These are phyloP conservation scores for Poa pratensis DNA, from an alignment of 176 grass and related monocot species.

Conservation along the genomic window DNA sequence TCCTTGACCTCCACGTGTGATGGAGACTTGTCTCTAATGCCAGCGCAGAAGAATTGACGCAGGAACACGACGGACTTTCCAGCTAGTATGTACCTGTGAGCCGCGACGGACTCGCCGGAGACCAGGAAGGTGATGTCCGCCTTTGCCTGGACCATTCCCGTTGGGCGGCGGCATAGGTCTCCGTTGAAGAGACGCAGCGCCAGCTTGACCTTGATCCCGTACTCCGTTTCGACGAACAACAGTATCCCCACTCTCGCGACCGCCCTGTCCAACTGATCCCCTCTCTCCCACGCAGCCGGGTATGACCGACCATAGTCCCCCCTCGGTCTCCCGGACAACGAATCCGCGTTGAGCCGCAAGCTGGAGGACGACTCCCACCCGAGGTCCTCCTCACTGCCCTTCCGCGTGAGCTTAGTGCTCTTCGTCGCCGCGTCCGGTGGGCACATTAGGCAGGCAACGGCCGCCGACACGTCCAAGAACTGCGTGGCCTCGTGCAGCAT, in stretches of 20 bases:
- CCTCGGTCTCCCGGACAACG: background rate
- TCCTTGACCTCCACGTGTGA: slow-evolving; percentile 23
- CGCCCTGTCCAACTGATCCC: background rate
- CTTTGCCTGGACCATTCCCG: background rate
- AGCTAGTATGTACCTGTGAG: slow-evolving; percentile 26
- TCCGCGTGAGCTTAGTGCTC: background rate
- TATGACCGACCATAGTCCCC: background rate
- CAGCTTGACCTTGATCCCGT: background rate
- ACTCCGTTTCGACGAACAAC: background rate
- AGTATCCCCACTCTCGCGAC: background rate
- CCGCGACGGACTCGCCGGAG: background rate
- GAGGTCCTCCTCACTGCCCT: background rate
- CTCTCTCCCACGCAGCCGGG: background rate
- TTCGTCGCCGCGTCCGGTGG: background rate
- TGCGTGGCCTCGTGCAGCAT: slow-evolving; percentile 8
- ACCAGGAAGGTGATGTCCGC: slow-evolving; percentile 27
- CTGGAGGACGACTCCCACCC: background rate
- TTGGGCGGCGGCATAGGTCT: background rate
- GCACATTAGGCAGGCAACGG: background rate
- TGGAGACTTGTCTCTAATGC: background rate
- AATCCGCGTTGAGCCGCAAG: background rate
- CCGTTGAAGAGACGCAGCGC: background rate
- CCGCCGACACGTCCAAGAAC: background rate
- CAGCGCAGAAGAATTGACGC: slow-evolving; percentile 18
- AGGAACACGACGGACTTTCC: slow-evolving; percentile 32